Base-by-base conservation (phyloP, 2,329 filamentous ascomycete genomes). In the Xylaria sp. region DNA sequence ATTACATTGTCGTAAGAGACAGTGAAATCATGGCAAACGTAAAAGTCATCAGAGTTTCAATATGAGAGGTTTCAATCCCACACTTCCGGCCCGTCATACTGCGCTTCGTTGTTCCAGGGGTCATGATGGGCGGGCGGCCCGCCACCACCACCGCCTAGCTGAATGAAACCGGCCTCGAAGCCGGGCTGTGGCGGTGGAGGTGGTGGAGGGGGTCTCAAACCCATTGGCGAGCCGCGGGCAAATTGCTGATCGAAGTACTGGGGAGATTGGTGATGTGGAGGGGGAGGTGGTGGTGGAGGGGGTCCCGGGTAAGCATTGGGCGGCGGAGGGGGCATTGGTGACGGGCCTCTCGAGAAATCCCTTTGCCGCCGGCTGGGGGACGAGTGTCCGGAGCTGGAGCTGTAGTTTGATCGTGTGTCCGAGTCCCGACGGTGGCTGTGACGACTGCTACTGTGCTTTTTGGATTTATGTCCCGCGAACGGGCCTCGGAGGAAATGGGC, bases 401-500 rank as follows among this genome's bases (percentile, higher is more conserved):
- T 67, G 34, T 66, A 64, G 60, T 52, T 23, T 30, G 70, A 72
- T 34, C 64, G 65, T 13, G 68, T 20, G 28, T 72, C 71, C 7
- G 66, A 52, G 55, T 67, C 57, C 23, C 65, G 67, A 36, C 61
- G 63, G n/a, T 58, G 57, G 30, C 50, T 34, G 45, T 28, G 41
- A 55, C 48, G 55, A 28, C 61, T 46, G 43, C 65, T 63, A 53
- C 67, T 59, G 48, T 70, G 58, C 58, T 74, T 75, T 62, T 76
- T 73, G 23, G 66, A 61, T 62, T 68, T 67, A 36, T 64, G 60
- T 46, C 70, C 70, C 12, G 76, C 77, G 55, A 78, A 78, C 4
- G 77, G 77, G 13, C 77, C 77, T 36, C 74, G 74, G 36, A 78
- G 66, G 36, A 78, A 57, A 68, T 78, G 77, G 4, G 75, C 72